phyloP scores from a whole-genome alignment of 805 yeast genomes.

The Yamadazyma tumulicola region DNA sequence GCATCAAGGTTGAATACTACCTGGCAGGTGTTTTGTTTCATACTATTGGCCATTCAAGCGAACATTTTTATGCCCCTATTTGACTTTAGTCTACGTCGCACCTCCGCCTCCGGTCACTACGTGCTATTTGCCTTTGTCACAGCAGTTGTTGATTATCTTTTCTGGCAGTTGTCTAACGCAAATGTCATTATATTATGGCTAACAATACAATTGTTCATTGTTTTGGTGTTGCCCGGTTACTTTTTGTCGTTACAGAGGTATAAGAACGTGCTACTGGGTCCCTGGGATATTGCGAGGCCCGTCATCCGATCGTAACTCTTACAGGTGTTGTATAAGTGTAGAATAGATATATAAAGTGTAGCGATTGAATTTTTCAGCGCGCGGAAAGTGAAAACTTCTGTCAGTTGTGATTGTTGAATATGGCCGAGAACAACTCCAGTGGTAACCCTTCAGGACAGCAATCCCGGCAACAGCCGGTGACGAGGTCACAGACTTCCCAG shows the following conservation, averaged over 20 bases:
- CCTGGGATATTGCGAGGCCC: conserved; percentile 90
- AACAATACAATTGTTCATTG: conserved; percentile 43
- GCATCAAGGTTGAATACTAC: conserved; percentile 83
- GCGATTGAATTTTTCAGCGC: too few species aligned
- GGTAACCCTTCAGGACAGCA: too few species aligned
- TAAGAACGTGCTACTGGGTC: conserved; percentile 84
- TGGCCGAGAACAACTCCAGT: too few species aligned
- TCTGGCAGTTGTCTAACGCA: conserved; percentile 23
- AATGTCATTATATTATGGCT: conserved; percentile 47
- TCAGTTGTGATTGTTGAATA: too few species aligned
- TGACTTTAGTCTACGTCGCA: conserved; percentile 53
- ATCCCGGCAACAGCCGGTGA: conserved; percentile 9
- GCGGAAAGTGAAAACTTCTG: too few species aligned
- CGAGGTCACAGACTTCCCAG: conserved; percentile 13
- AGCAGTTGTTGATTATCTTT: conserved; percentile 20
- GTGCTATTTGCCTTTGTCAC: conserved; percentile 16
- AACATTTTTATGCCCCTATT: conserved; percentile 73
- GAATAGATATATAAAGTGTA: too few species aligned
- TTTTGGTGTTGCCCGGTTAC: conserved; percentile 63
- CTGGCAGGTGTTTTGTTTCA: conserved; percentile 76
- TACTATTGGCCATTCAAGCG: conserved; percentile 66
- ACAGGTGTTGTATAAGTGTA: too few species aligned
- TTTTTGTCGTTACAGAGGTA: conserved; percentile 70
- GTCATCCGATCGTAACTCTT: conserved; percentile 4
- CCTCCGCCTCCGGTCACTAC: conserved; percentile 11